A percentile compares a stretch with the other conserved stretches of the same genome.
Evolutionary conservation across 2,329 filamentous ascomycete genomes (phyloP).

Genomic region (Chalara sp.): DNA sequence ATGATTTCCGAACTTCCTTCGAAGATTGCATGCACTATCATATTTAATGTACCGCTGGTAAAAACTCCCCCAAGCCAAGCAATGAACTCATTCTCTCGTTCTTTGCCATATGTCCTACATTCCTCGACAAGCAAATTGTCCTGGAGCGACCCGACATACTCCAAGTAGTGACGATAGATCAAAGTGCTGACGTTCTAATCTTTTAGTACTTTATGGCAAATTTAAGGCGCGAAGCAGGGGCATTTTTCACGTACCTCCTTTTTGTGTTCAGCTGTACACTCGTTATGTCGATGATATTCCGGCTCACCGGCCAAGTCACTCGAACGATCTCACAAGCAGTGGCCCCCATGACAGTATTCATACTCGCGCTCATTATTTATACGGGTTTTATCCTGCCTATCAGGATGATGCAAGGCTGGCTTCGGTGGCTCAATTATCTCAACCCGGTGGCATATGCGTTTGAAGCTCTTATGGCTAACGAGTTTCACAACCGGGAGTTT

Average conservation of each 20-base stretch:
- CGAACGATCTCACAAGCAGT: constrained; percentile 62
- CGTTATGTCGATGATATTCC: constrained; percentile 60
- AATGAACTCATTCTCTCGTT: too few relatives aligned
- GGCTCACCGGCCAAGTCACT: constrained; percentile 69
- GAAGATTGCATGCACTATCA: constrained; percentile 65
- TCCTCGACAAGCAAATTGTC: too few relatives aligned
- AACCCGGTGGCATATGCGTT: constrained; percentile 65
- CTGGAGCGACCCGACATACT: too few relatives aligned
- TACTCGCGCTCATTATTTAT: constrained; percentile 26
- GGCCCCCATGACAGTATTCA: constrained; percentile 51
- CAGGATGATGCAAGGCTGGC: constrained; percentile 67
- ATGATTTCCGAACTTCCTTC: constrained; percentile 85
- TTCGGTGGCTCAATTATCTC: constrained; percentile 70
- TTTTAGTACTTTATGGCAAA: constrained; percentile 84
- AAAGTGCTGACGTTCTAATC: constrained; percentile 26
- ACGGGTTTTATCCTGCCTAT: constrained; percentile 36
- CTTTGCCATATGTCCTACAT: too few relatives aligned
- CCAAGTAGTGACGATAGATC: too few relatives aligned
- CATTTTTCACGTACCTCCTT: constrained; percentile 74
- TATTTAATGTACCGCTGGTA: constrained; percentile 53
- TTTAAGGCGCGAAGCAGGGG: constrained; percentile 53
- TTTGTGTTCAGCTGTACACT: constrained; percentile 38
- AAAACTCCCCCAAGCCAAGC: too few relatives aligned
- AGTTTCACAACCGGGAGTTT: constrained; percentile 76
- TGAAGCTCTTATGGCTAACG: constrained; percentile 75